Conservation (phyloP, 345 rosid species). For the Lagerstroemia speciosa region DNA sequence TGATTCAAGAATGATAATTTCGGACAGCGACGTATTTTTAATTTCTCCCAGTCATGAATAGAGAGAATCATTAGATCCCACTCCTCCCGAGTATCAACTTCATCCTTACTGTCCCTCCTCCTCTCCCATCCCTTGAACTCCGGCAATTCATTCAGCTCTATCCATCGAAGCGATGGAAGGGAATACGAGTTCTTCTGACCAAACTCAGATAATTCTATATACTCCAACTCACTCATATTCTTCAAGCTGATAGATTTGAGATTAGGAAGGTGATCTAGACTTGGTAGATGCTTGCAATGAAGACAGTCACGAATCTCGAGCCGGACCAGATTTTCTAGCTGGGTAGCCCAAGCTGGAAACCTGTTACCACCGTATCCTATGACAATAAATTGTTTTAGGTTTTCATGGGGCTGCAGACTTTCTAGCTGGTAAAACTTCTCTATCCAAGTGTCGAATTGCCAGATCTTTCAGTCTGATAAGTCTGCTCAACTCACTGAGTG, state of each 20-base stretch:
- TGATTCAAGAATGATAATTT: background rate
- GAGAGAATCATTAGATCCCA: background rate
- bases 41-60: background rate
- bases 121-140: background rate
- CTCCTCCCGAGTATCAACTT: background rate
- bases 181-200: background rate
- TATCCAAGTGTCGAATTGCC: background rate
- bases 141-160: background rate
- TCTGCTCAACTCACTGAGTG: background rate
- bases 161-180: background rate
- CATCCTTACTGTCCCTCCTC: background rate
- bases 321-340: background rate
- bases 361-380: background rate
- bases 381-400: background rate
- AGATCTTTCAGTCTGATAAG: background rate
- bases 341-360: background rate
- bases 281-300: background rate
- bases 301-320: background rate
- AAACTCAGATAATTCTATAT: background rate
- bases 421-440: background rate
- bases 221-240: background rate
- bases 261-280: background rate
- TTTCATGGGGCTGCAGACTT: background rate
- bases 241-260: background rate
- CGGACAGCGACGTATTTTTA: background rate